Evolutionary conservation across 75 land plant genomes (phyloP).

Genomic region (Pinus taeda): DNA sequence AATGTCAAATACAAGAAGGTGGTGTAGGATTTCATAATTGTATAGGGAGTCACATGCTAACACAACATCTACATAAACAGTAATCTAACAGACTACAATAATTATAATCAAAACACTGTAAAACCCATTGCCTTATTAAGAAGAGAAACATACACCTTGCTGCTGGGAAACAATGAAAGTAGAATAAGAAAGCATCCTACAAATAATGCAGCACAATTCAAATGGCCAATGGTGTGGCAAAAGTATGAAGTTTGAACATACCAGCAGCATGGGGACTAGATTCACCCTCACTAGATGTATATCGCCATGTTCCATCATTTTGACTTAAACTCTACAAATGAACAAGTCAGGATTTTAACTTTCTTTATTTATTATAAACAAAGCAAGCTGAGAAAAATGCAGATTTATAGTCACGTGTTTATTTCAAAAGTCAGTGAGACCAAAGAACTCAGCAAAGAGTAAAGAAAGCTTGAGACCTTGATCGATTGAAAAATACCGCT

Average conservation of each 20-base stretch:
- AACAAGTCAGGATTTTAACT: neutral
- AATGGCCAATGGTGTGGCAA: neutral
- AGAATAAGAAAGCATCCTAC: no score
- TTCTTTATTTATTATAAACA: neutral
- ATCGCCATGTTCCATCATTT: constrained; percentile 74
- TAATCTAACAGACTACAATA: neutral
- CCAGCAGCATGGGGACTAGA: constrained; percentile 70
- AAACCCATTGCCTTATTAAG: neutral
- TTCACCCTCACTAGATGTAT: constrained; percentile 44
- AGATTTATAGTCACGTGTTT: neutral
- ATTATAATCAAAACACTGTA: neutral
- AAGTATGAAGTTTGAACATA: constrained; percentile 10
- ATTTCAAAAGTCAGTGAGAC: neutral
- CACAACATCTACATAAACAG: neutral
- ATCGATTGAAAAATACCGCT: no score
- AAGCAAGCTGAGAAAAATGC: neutral
- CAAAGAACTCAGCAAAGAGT: no score
- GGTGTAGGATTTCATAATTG: no score
- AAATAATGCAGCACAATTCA: no score
- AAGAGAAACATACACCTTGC: neutral
- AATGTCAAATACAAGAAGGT: no score
- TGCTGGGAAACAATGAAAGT: no score
- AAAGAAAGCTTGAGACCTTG: no score
- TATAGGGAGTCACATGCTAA: no score
- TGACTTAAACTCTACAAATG: constrained; percentile 54